Evolutionary conservation across 495 filamentous ascomycete genomes (phyloP).

Genomic region (Rusavskia elegans): DNA sequence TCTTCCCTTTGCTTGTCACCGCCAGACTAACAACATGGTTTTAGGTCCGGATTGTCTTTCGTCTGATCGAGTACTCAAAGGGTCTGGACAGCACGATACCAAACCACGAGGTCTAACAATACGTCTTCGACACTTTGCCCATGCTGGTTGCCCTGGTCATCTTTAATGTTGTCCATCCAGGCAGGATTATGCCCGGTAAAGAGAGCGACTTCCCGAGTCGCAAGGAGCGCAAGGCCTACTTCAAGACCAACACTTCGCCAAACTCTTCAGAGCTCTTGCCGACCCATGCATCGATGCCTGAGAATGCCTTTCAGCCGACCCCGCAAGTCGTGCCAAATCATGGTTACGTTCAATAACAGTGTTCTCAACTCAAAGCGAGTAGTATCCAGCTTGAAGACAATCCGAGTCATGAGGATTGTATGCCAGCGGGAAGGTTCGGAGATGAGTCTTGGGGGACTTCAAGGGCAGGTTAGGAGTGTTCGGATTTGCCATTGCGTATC

Average conservation of each 20-base stretch:
- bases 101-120: constrained; percentile 36
- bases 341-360: neutral
- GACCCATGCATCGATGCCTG: neutral
- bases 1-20: neutral
- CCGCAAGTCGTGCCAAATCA: neutral
- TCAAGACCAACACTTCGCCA: neutral
- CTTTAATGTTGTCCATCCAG: constrained; percentile 36
- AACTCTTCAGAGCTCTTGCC: neutral
- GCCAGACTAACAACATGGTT: neutral
- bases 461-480: too few relatives aligned
- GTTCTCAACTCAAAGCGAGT: neutral
- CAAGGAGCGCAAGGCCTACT: constrained; percentile 8
- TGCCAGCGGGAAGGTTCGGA: too few relatives aligned
- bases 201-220: constrained; percentile 17
- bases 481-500: too few relatives aligned
- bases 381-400: too few relatives aligned
- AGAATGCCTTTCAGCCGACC: neutral
- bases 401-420: too few relatives aligned
- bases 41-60: constrained; percentile 41
- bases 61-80: constrained; percentile 36
- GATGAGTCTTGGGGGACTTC: too few relatives aligned
- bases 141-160: constrained; percentile 36
- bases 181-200: constrained; percentile 30
- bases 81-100: constrained; percentile 23
- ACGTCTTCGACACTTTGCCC: constrained; percentile 39